These are phyloP conservation scores for Lipomyces starkeyi DNA, from an alignment of 805 yeast species.

Conservation along the genomic window DNA sequence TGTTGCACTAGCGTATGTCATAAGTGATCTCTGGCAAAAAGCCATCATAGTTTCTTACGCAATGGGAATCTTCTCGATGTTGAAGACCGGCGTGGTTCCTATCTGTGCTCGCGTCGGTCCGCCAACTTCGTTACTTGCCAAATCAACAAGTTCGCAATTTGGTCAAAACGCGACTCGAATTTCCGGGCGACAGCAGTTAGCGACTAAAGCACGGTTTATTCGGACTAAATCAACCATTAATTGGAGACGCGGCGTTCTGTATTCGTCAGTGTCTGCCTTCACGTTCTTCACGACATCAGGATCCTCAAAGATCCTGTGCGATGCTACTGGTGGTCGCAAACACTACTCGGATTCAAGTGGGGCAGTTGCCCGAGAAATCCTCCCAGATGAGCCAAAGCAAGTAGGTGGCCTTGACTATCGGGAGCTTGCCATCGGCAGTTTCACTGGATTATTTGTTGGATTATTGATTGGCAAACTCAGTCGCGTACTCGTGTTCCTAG, in stretches of 20 bases:
- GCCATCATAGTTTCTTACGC: background rate
- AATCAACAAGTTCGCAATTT: background rate
- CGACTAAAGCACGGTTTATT: background rate
- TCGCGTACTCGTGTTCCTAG: conserved; percentile 55
- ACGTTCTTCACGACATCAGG: background rate
- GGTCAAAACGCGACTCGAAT: conserved; percentile 1
- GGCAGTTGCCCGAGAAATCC: background rate
- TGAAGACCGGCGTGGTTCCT: background rate
- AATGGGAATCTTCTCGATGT: background rate
- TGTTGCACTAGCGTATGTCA: background rate
- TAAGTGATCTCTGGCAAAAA: background rate
- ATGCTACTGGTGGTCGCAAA: conserved; percentile 13
- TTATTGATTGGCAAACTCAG: conserved; percentile 60
- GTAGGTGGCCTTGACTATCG: conserved; percentile 52
- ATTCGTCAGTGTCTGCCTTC: background rate
- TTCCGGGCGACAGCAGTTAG: background rate
- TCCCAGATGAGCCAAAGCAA: conserved; percentile 43
- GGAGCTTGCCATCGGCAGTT: conserved; percentile 62
- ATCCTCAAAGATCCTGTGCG: conserved; percentile 2
- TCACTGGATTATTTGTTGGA: conserved; percentile 61
- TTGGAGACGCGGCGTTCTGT: background rate
- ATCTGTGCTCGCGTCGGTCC: background rate
- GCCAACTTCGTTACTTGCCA: background rate
- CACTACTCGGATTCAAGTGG: background rate
- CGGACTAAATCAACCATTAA: too few relatives aligned